These are phyloP conservation scores for Botryotinia narcissicola DNA, from an alignment of 2,329 filamentous ascomycete species.

Conservation along the genomic window DNA sequence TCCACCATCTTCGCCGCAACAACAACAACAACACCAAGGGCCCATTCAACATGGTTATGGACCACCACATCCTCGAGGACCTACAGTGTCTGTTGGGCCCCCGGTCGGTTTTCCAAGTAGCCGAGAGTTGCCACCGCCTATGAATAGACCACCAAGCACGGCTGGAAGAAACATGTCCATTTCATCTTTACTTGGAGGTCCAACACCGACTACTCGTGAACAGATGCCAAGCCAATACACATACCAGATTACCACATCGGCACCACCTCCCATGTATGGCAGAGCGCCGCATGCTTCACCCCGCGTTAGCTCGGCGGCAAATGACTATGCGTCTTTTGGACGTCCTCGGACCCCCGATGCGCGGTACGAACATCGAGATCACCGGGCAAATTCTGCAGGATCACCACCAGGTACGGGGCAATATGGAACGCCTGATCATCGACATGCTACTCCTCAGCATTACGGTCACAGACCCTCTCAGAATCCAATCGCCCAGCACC, in stretches of 20 bases:
- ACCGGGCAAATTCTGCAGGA: constrained; percentile 39
- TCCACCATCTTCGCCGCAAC: constrained; percentile 50
- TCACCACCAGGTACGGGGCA: constrained; percentile 44
- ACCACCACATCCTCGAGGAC: constrained; percentile 41
- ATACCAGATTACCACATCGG: constrained; percentile 42
- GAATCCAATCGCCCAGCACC: constrained; percentile 31
- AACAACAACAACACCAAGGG: constrained; percentile 38
- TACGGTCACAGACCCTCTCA: constrained; percentile 48
- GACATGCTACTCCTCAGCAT: constrained; percentile 56
- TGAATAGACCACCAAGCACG: constrained; percentile 47
- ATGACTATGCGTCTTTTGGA: constrained; percentile 62
- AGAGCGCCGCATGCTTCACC: constrained; percentile 42
- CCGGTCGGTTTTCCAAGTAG: constrained; percentile 45
- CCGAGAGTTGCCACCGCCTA: constrained; percentile 54
- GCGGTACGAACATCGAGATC: constrained; percentile 49
- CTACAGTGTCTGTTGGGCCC: constrained; percentile 43
- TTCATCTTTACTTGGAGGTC: constrained; percentile 65
- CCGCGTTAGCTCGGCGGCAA: constrained; percentile 42
- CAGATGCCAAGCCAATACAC: constrained; percentile 48
- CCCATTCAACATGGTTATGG: constrained; percentile 39
- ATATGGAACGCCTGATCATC: constrained; percentile 55
- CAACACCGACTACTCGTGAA: constrained; percentile 47
- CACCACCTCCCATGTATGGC: constrained; percentile 41
- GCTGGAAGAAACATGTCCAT: constrained; percentile 67
- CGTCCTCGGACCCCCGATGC: constrained; percentile 74